Evolutionary conservation across 345 rosid species (phyloP), one percentile per base, ranked within the genome.

Genomic region (Eucalyptus virginea): DNA sequence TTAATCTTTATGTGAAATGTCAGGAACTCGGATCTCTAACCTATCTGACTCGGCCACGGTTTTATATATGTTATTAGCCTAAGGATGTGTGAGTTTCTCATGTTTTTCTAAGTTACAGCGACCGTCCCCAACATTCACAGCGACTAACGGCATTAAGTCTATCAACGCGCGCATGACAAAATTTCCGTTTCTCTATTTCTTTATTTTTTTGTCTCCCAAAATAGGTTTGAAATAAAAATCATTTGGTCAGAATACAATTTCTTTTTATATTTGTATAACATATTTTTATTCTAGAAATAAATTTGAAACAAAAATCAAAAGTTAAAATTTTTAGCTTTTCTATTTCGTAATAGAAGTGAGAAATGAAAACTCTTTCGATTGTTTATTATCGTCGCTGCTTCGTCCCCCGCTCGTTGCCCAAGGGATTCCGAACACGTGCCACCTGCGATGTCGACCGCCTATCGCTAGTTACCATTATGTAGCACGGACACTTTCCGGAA

Each of bases 81-180:
- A 7, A 7, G 26, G 26, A 72, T 19, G 81, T 34, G 81, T 34
- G 45, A 37, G 81, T 9, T 34, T 34, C 81, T 34, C 45, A 0
- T 72, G 81, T 72, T 72, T 32, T 72, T 37, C 26, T 2, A 72
- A 5, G 81, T 37, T 34, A 10, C 3, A 2, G 45, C 1, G 28
- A 37, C 26, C 6, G 81, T 72, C 26, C 26, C 14, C 2, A 6
- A 10, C 6, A 37, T 18, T 26, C 37, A 5, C 2, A 10, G 13
- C 0, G 5, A 72, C 45, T 72, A 8, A 10, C 5, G 0, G 26
- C 8, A 72, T 19, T 23, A 13, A 34, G 8, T 21, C 45, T 19
- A 0, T 72, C 4, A 7, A 19, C 0, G 1, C 4, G 1, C 0
- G 0, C 10, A 1, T 19, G 2, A 52, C 10, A 52, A 19, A 19